Conservation (phyloP, 495 filamentous ascomycete species). For the Neurospora hispaniola region DNA sequence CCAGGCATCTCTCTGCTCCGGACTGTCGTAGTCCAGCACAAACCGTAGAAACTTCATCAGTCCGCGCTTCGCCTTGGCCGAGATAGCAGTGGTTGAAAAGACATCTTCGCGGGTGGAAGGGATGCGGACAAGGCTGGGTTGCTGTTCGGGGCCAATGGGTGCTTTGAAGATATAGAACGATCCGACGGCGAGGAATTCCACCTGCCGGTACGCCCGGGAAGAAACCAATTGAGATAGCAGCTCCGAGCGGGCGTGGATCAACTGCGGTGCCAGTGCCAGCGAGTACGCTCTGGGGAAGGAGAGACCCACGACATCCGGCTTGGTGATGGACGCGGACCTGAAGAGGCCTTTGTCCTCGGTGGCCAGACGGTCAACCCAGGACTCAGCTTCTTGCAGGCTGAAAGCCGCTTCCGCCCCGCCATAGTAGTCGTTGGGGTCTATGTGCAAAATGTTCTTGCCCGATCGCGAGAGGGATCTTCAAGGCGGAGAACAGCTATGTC, state of each 20-base stretch:
- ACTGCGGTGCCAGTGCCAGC: conserved; percentile 71
- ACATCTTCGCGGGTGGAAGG: conserved; percentile 83
- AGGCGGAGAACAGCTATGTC: conserved; percentile 41
- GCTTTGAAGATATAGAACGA: conserved; percentile 74
- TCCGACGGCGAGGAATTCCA: conserved; percentile 90
- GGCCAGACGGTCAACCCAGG: conserved; percentile 46
- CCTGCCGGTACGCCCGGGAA: conserved; percentile 74
- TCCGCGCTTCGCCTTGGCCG: conserved; percentile 63
- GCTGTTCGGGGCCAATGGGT: conserved; percentile 9
- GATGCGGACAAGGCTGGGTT: conserved; percentile 45
- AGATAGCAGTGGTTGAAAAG: conserved; percentile 60
- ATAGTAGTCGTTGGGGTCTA: conserved; percentile 83
- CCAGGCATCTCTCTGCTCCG: conserved; percentile 36
- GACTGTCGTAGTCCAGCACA: conserved; percentile 48
- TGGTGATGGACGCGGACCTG: conserved; percentile 15
- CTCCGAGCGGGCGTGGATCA: conserved; percentile 74
- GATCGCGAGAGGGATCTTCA: conserved; percentile 86
- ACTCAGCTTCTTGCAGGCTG: conserved; percentile 68
- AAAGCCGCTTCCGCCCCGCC: conserved; percentile 80
- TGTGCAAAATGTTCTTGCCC: conserved; percentile 80
- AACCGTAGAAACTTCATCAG: conserved; percentile 87
- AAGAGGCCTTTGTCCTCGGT: conserved; percentile 8
- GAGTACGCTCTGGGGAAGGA: conserved; percentile 69
- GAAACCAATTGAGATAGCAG: conserved; percentile 71
- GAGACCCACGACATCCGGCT: conserved; percentile 29